Evolutionary conservation across 345 rosid species (phyloP).

Genomic region (Isatis tinctoria): DNA sequence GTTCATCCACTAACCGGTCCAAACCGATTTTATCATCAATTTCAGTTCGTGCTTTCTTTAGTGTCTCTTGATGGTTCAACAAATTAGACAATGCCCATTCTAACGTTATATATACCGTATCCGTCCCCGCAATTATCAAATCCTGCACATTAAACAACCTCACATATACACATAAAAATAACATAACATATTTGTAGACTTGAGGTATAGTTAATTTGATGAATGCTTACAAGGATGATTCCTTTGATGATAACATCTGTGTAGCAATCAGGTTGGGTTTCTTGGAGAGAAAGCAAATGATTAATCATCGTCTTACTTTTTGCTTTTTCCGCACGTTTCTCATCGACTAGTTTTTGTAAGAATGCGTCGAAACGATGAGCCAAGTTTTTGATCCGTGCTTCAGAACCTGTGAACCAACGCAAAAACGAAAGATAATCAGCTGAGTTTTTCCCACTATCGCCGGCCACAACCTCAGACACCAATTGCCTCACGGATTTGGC

Average conservation of each 20-base stretch:
- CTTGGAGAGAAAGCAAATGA: constrained; percentile 45
- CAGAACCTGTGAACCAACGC: constrained; percentile 26
- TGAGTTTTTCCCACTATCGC: constrained; percentile 10
- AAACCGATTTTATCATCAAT: constrained; percentile 33
- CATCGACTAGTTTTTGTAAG: constrained; percentile 43
- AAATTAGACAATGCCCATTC: constrained; percentile 57
- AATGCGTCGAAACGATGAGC: constrained; percentile 33
- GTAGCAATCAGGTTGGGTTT: constrained; percentile 42
- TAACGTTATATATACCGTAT: constrained; percentile 42
- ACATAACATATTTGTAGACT: background rate
- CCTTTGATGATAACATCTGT: constrained; percentile 54
- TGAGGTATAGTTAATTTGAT: background rate
- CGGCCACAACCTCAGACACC: constrained; percentile 1
- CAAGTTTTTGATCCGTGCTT: constrained; percentile 24
- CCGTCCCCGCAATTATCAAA: constrained; percentile 45
- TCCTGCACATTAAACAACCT: constrained; percentile 14
- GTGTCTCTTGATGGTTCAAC: constrained; percentile 30
- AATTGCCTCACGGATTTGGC: constrained; percentile 27
- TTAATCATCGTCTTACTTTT: constrained; percentile 37
- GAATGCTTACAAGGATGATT: constrained; percentile 28
- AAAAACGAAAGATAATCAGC: constrained; percentile 33
- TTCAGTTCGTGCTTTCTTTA: constrained; percentile 36
- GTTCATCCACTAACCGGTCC: constrained; percentile 40
- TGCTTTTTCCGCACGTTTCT: constrained; percentile 28
- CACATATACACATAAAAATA: background rate